These are phyloP conservation scores for Lumnitzera racemosa DNA, from an alignment of 345 rosid species.

Conservation along the genomic window DNA sequence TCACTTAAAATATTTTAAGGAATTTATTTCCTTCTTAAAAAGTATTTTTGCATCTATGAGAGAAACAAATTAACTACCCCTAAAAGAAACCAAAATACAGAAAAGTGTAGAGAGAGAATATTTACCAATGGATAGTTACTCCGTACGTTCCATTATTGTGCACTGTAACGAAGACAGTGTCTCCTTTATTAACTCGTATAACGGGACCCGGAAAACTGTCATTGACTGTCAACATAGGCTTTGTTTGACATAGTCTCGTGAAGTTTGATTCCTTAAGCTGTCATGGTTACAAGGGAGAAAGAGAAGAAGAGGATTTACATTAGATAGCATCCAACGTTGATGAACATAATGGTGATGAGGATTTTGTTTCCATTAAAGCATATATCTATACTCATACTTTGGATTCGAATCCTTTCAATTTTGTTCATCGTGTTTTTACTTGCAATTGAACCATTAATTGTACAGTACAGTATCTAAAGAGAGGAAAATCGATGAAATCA, in stretches of 20 bases:
- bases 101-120: background rate
- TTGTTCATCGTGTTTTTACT: background rate
- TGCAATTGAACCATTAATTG: too few relatives aligned
- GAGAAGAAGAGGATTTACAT: background rate
- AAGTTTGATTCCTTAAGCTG: constrained; percentile 19
- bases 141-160: constrained; percentile 20
- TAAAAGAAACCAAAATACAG: too few relatives aligned
- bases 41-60: too few relatives aligned
- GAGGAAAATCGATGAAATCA: background rate
- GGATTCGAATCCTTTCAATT: too few relatives aligned
- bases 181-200: constrained; percentile 16
- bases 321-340: background rate
- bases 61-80: too few relatives aligned
- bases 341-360: too few relatives aligned
- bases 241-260: constrained; percentile 22
- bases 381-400: too few relatives aligned
- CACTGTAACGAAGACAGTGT: constrained; percentile 21
- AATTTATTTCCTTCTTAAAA: too few relatives aligned
- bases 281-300: background rate
- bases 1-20: too few relatives aligned
- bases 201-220: constrained; percentile 24
- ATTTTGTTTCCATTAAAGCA: too few relatives aligned
- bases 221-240: constrained; percentile 21
- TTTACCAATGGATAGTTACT: constrained; percentile 27
- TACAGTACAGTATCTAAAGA: background rate